A percentile compares a stretch with the other conserved stretches of the same genome.
Conservation (phyloP, 148 eudicot genomes). For the Rhododendron kiyosumense region DNA sequence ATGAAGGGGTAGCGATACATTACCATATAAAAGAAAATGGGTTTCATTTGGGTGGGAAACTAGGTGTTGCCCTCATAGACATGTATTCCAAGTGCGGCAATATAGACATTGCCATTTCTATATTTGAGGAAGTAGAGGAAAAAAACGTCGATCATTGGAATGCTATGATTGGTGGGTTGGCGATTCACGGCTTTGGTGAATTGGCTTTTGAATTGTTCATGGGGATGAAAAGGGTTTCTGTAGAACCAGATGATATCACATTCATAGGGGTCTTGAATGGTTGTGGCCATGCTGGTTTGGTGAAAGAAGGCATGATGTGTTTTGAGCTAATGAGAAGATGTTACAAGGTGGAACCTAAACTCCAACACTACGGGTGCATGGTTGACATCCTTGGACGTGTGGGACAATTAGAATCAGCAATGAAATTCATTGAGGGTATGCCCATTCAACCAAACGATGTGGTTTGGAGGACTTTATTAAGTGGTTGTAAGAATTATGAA, state of each 20-base stretch:
- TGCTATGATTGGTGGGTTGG: slow-evolving; percentile 80
- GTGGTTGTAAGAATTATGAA: slow-evolving; percentile 45
- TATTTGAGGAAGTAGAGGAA: slow-evolving; percentile 36
- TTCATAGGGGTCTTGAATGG: slow-evolving; percentile 60
- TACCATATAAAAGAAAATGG: slow-evolving; percentile 29
- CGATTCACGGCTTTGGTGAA: slow-evolving; percentile 59
- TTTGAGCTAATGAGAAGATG: slow-evolving; percentile 67
- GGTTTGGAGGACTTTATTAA: slow-evolving; percentile 62
- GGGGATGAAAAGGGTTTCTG: slow-evolving; percentile 42
- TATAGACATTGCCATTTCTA: slow-evolving; percentile 46
- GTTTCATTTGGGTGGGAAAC: slow-evolving; percentile 39
- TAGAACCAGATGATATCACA: slow-evolving; percentile 67
- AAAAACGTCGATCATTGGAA: slow-evolving; percentile 74
- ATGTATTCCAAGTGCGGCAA: slow-evolving; percentile 84
- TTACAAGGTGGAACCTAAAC: slow-evolving; percentile 50
- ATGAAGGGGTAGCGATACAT: slow-evolving; percentile 59
- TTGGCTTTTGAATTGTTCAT: slow-evolving; percentile 54
- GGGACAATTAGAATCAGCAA: slow-evolving; percentile 52
- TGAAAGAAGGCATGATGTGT: slow-evolving; percentile 68
- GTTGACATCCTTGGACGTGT: slow-evolving; percentile 70
- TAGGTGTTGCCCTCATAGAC: slow-evolving; percentile 75
- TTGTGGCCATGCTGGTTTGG: slow-evolving; percentile 71
- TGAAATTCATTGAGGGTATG: slow-evolving; percentile 49
- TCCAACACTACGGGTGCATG: slow-evolving; percentile 77
- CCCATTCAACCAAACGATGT: slow-evolving; percentile 62